Percentiles rank a stretch among this genome's conserved stretches.
These are phyloP conservation scores for Magnaporthiopsis poae DNA, from an alignment of 2,329 filamentous ascomycete species.

Conservation along the genomic window DNA sequence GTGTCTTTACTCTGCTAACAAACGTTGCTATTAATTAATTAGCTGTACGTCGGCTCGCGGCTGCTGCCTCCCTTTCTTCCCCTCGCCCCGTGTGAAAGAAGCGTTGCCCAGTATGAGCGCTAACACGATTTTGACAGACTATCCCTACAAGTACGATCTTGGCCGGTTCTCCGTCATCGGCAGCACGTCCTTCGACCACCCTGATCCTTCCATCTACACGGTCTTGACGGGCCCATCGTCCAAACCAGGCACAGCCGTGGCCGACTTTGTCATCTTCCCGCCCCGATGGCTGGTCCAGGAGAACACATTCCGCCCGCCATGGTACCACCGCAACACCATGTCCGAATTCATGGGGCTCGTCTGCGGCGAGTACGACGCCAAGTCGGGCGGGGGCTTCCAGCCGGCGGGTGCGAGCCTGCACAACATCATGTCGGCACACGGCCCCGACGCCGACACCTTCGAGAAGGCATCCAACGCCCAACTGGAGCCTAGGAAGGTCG, in stretches of 20 bases:
- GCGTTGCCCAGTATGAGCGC: too few species aligned
- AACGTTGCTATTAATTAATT: too few species aligned
- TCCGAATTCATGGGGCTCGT: slow-evolving; percentile 50
- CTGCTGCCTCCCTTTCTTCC: too few species aligned
- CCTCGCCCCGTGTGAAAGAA: too few species aligned
- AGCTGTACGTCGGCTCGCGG: too few species aligned
- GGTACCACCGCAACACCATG: slow-evolving; percentile 62
- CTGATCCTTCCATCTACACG: slow-evolving; percentile 69
- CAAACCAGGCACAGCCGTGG: slow-evolving; percentile 52
- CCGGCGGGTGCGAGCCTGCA: slow-evolving; percentile 54
- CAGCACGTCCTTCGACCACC: slow-evolving; percentile 64
- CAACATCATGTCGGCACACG: slow-evolving; percentile 62
- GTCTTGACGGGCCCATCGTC: slow-evolving; percentile 56
- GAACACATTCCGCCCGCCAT: slow-evolving; percentile 62
- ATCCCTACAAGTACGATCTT: slow-evolving; percentile 73
- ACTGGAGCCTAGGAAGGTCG: slow-evolving; percentile 47
- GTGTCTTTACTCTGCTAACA: too few species aligned
- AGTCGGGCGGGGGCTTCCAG: slow-evolving; percentile 48
- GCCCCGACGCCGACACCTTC: slow-evolving; percentile 47
- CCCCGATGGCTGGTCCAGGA: slow-evolving; percentile 61
- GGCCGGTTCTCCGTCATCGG: slow-evolving; percentile 68
- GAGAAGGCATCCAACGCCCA: slow-evolving; percentile 47
- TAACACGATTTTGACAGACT: slow-evolving; percentile 42
- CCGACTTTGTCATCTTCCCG: slow-evolving; percentile 65
- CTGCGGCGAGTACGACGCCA: slow-evolving; percentile 45